Evolutionary conservation across 306 rosid genomes (phyloP).

Genomic region (Gillenia trifoliata): DNA sequence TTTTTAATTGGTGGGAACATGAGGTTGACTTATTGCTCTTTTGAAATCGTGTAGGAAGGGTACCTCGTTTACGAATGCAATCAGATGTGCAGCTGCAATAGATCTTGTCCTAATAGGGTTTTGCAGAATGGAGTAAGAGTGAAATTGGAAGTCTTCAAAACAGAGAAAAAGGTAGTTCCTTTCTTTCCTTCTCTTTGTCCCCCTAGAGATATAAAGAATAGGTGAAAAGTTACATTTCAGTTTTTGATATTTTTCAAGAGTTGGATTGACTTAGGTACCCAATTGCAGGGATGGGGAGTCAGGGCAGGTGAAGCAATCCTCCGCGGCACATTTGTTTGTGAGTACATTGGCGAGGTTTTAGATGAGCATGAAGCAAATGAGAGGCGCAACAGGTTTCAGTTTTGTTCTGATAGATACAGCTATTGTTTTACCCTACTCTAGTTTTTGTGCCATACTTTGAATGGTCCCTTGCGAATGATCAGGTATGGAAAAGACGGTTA

Average conservation of each 20-base stretch:
- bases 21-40: slow-evolving; percentile 12
- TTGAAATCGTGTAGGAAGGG: slow-evolving; percentile 74
- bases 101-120: slow-evolving; percentile 77
- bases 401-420: slow-evolving; percentile 18
- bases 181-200: not conserved
- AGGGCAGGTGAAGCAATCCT: slow-evolving; percentile 86
- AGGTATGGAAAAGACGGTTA: slow-evolving; percentile 54
- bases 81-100: slow-evolving; percentile 75
- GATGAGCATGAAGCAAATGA: slow-evolving; percentile 61
- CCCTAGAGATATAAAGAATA: not conserved
- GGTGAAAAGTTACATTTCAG: not conserved
- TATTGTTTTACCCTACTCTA: not conserved
- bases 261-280: slow-evolving; percentile 19
- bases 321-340: slow-evolving; percentile 92
- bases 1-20: not conserved
- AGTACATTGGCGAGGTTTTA: slow-evolving; percentile 85
- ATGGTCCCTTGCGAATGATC: slow-evolving; percentile 30
- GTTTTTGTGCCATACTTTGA: slow-evolving; percentile 7
- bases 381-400: slow-evolving; percentile 60
- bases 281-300: slow-evolving; percentile 81
- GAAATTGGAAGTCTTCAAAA: slow-evolving; percentile 81
- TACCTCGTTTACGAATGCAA: slow-evolving; percentile 97
- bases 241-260: slow-evolving; percentile 14
- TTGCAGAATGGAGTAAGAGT: slow-evolving; percentile 92
- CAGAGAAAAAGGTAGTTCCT: slow-evolving; percentile 67